A percentile compares a stretch with the other conserved stretches of the same genome.
Evolutionary conservation across 139 green algal genomes (phyloP).

Genomic region (Astrephomene gubernaculifera): DNA sequence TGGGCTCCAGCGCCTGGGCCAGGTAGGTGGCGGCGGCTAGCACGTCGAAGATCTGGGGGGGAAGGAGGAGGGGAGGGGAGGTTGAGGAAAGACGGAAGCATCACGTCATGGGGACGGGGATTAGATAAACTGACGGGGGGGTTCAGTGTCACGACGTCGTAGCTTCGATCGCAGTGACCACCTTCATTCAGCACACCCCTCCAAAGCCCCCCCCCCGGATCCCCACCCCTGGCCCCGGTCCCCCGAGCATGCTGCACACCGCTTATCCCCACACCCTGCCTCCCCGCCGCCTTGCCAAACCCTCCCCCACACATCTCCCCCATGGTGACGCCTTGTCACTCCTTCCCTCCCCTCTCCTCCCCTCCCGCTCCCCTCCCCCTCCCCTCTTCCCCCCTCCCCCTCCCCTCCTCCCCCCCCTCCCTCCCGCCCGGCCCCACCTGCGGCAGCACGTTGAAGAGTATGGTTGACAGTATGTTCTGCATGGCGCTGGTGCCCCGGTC

Average conservation of each 20-base stretch:
- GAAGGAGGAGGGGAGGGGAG: background rate
- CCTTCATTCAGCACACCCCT: too few species aligned
- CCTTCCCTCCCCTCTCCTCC: background rate
- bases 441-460: conserved; percentile 83
- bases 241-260: too few species aligned
- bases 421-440: conserved; percentile 53
- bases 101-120: background rate
- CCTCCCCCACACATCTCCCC: background rate
- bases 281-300: too few species aligned
- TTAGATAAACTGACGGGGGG: background rate
- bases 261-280: too few species aligned
- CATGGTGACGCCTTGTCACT: background rate
- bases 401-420: background rate
- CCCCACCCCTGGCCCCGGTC: too few species aligned
- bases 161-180: too few species aligned
- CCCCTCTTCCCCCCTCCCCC: background rate
- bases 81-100: background rate
- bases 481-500: conserved; percentile 84
- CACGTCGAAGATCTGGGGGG: conserved; percentile 80
- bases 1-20: conserved; percentile 74
- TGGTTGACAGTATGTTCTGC: conserved; percentile 82
- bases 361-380: background rate
- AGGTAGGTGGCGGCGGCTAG: conserved; percentile 81
- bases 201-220: too few species aligned
- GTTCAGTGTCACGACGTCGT: too few species aligned